Evolutionary conservation across 1,284 basidiomycete genomes (phyloP), one percentile per base, ranked within the genome.

Genomic region (Ceratobasidium sp.): DNA sequence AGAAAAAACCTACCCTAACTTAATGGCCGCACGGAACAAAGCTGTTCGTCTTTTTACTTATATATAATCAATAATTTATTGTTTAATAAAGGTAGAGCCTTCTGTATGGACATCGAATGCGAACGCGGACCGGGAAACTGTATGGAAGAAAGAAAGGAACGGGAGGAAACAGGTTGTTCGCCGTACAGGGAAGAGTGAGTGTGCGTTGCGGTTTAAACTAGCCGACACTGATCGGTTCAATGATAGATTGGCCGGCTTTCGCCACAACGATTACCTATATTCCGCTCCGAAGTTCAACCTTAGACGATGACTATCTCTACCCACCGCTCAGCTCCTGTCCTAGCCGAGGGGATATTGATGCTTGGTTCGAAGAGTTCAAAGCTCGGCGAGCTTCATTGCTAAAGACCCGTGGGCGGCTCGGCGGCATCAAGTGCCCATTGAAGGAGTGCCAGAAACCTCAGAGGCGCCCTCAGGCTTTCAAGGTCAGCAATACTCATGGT

Each of bases 361-460:
- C 7, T 7, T 76, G 74, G 74, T 57, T 76, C 12, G 64, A 76
- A 46, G 50, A 67, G 40, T 57, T 76, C 33, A 76, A 76, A 26
- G n/a, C 20, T 10, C 50, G 50, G 6, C 74, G 74, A 3, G 40
- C 62, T 6, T 28, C 64, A 6, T 56, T 56, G 38, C 23, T 17
- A 9, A 76, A 67, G 48, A 59, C 62, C 9, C 50, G 74, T n/a
- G 64, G 28, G 2, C 73, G 73, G 52, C 46, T 75, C 2, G 26
- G 61, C 3, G 48, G 50, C 15, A 66, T 75, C 40, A 46, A 56
- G 3, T 75, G 73, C 26, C 73, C 73, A 5, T 10, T 75, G 12
- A 20, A 50, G 33, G n/a, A 28, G 28, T 75, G 73, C 50, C 17
- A 26, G 17, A 75, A 75, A 50, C 3, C 15, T 17, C 73, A 75